Conservation (phyloP, 2,329 filamentous ascomycete species). For the Pyrenophora teres region DNA sequence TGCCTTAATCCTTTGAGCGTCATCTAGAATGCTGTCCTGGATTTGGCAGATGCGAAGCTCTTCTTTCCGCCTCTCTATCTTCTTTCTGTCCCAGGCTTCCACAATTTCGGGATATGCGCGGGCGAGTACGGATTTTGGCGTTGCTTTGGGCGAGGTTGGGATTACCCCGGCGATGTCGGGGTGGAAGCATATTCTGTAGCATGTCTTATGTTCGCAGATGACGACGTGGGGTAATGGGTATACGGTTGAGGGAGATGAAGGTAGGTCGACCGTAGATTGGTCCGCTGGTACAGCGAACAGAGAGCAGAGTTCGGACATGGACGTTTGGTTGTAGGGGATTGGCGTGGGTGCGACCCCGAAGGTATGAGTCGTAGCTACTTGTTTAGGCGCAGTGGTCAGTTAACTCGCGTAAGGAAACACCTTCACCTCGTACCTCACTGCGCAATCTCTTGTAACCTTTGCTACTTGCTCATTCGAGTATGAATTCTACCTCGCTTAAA, state of each 20-base stretch:
- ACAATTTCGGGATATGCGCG: slow-evolving; percentile 1
- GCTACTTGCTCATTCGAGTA: too few relatives aligned
- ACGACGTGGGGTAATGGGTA: slow-evolving; percentile 1
- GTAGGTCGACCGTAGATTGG: background rate
- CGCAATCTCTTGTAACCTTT: too few relatives aligned
- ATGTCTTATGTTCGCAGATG: background rate
- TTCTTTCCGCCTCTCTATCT: background rate
- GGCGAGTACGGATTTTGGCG: background rate
- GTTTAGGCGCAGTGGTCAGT: too few relatives aligned
- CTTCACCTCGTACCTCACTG: background rate
- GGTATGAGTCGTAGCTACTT: too few relatives aligned
- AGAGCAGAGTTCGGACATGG: background rate
- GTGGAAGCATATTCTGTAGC: slow-evolving; percentile 1
- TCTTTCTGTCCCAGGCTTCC: slow-evolving; percentile 1
- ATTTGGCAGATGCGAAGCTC: background rate
- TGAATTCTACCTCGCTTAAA: background rate
- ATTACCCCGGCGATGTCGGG: background rate
- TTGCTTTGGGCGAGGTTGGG: background rate
- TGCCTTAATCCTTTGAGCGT: too few relatives aligned
- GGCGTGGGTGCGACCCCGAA: too few relatives aligned
- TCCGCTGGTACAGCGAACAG: background rate
- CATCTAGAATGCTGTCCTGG: background rate
- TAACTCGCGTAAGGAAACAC: too few relatives aligned
- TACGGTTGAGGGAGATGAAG: background rate
- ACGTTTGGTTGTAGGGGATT: too few relatives aligned